Conservation (phyloP, 768 basidiomycete genomes). For the Udeniomyces megalosporus region DNA sequence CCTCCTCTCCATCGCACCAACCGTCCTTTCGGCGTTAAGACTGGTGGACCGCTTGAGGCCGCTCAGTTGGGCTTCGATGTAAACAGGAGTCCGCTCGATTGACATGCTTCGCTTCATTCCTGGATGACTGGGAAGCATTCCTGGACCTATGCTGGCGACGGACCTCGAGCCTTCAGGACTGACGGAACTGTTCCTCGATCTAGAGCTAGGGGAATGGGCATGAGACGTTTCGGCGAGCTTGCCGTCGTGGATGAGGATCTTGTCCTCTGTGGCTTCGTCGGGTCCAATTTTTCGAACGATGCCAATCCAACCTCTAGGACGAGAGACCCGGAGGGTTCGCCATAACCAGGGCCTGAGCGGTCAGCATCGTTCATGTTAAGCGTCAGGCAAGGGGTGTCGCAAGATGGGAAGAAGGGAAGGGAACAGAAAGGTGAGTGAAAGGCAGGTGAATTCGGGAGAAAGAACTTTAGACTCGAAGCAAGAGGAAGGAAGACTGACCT, state of each 20-base stretch:
- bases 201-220: constrained; percentile 47
- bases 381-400: too few relatives aligned
- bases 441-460: too few relatives aligned
- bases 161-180: too few relatives aligned
- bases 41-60: constrained; percentile 2
- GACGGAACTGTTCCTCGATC: constrained; percentile 34
- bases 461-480: too few relatives aligned
- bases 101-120: background rate
- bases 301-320: constrained; percentile 69
- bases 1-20: too few relatives aligned
- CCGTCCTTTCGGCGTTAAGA: too few relatives aligned
- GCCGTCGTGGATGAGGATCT: constrained; percentile 33
- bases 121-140: too few relatives aligned
- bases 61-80: constrained; percentile 3
- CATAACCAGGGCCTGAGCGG: constrained; percentile 70
- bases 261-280: constrained; percentile 36
- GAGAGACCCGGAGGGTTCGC: constrained; percentile 63
- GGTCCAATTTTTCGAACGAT: constrained; percentile 64
- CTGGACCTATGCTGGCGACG: too few relatives aligned
- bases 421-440: too few relatives aligned
- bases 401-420: too few relatives aligned
- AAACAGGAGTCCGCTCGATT: constrained; percentile 8
- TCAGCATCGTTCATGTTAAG: too few relatives aligned
- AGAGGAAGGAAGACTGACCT: background rate
- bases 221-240: constrained; percentile 45